These are phyloP conservation scores for Henningerozyma blattae DNA, from an alignment of 805 yeast genomes.

Conservation along the genomic window DNA sequence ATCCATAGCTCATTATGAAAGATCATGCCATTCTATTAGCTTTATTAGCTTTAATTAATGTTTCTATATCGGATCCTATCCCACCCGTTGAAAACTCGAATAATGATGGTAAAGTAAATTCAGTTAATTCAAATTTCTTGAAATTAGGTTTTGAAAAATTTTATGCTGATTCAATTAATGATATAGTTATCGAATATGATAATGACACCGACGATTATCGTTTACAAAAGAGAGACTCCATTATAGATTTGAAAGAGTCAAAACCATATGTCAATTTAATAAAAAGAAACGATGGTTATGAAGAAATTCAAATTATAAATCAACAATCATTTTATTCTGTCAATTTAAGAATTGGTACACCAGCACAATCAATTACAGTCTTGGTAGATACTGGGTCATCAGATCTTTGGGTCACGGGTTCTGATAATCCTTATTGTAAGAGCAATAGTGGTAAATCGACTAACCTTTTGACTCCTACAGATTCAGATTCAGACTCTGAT, in stretches of 20 bases:
- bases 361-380: slow-evolving; percentile 41
- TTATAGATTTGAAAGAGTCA: slow-evolving; percentile 1
- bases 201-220: no score
- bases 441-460: slow-evolving; percentile 1
- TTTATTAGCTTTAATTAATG: no score
- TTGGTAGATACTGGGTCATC: slow-evolving; percentile 70
- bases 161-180: slow-evolving; percentile 11
- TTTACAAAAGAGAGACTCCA: neutral
- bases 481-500: neutral
- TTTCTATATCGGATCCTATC: no score
- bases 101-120: neutral
- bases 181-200: neutral
- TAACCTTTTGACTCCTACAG: no score
- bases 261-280: slow-evolving; percentile 4
- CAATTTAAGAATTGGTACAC: slow-evolving; percentile 41
- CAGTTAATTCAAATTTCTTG: no score
- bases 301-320: slow-evolving; percentile 27
- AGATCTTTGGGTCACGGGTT: slow-evolving; percentile 45
- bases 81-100: no score
- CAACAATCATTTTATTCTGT: slow-evolving; percentile 34
- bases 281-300: slow-evolving; percentile 23
- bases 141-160: slow-evolving; percentile 14
- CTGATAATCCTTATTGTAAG: slow-evolving; percentile 36
- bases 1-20: no score
- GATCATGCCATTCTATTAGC: no score